Conservation (phyloP, 164 flowering plant species). For the Paratinospora sagittata region DNA sequence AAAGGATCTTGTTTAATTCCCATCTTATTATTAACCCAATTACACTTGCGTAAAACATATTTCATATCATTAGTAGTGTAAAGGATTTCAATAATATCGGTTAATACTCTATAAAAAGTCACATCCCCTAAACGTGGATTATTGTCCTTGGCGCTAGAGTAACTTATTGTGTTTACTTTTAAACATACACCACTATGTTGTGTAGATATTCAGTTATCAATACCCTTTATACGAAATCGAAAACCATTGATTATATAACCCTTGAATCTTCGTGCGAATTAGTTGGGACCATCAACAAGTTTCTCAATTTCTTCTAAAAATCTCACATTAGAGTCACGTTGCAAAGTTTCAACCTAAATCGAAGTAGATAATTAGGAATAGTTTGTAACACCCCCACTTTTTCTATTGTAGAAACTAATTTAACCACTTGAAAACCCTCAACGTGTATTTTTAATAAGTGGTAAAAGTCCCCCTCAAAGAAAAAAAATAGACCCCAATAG, state of each 20-base stretch:
- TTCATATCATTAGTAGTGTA: neutral
- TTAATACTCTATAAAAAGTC: neutral
- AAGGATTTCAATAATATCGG: neutral
- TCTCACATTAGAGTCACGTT: too few relatives aligned
- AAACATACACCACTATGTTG: neutral
- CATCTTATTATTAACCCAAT: neutral
- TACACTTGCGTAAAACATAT: neutral
- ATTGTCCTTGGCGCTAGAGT: neutral
- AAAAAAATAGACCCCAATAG: too few relatives aligned
- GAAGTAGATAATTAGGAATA: too few relatives aligned
- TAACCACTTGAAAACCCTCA: too few relatives aligned
- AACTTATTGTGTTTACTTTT: neutral
- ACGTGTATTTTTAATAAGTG: too few relatives aligned
- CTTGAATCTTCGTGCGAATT: neutral
- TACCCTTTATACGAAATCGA: neutral
- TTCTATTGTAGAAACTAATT: too few relatives aligned
- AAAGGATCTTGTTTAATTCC: neutral
- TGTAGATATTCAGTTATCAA: neutral
- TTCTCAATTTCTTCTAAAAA: neutral
- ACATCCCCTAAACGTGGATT: neutral
- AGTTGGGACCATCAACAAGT: neutral
- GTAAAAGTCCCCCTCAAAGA: too few relatives aligned
- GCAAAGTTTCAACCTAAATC: neutral
- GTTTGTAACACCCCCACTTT: too few relatives aligned
- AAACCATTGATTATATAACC: neutral